These are phyloP conservation scores for Backusella macrospora DNA, from an alignment of 192 early-diverging fungal genomes.

Conservation along the genomic window DNA sequence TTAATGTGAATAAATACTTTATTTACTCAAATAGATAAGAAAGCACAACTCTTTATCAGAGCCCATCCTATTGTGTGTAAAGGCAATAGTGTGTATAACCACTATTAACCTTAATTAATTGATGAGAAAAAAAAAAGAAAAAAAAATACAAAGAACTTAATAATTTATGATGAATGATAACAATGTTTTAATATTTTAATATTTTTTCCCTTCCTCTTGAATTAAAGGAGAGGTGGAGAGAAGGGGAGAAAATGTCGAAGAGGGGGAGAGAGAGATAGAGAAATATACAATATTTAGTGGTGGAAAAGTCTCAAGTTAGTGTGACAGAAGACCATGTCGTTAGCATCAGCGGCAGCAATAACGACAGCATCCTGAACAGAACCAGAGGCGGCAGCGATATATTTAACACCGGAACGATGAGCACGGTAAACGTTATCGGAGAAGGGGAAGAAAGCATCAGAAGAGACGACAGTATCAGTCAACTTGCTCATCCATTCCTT, in stretches of 20 bases:
- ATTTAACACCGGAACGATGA: slow-evolving; percentile 80
- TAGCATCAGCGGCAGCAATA: slow-evolving; percentile 78
- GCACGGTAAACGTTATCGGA: slow-evolving; percentile 92
- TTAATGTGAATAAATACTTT: not conserved
- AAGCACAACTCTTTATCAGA: too few species aligned
- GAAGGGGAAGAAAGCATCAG: slow-evolving; percentile 99
- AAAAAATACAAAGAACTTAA: too few species aligned
- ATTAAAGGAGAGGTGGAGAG: slow-evolving; percentile 9
- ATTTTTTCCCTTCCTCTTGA: slow-evolving; percentile 4
- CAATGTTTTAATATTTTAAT: not conserved
- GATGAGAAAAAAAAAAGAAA: too few species aligned
- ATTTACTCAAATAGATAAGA: too few species aligned
- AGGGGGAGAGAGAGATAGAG: not conserved
- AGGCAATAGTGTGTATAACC: too few species aligned
- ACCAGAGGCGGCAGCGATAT: slow-evolving; percentile 90
- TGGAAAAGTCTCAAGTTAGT: slow-evolving; percentile 95
- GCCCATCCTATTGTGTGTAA: too few species aligned
- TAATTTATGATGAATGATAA: not conserved
- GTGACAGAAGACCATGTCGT: slow-evolving; percentile 83
- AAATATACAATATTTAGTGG: slow-evolving; percentile 63
- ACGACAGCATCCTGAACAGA: slow-evolving; percentile 88
- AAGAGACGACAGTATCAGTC: slow-evolving; percentile 79
- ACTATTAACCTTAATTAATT: too few species aligned
- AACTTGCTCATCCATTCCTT: slow-evolving; percentile 72
- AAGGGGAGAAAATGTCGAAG: not conserved